phyloP scores from a whole-genome alignment of 129 eudicot species.

The Cynara cardunculus region DNA sequence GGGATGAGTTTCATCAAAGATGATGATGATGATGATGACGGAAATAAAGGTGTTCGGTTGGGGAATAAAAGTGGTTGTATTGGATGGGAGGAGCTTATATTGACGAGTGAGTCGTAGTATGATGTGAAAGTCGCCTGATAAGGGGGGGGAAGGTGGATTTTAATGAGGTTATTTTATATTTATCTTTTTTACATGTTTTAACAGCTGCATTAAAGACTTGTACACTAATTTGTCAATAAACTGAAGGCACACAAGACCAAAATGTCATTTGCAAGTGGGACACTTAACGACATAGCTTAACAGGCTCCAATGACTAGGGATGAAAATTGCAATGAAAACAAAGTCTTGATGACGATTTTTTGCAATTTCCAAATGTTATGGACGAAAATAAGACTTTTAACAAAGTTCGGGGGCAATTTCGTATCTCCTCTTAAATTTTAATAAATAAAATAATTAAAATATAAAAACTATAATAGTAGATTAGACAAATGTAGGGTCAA shows the following conservation, averaged over 20 bases:
- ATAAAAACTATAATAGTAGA: not conserved
- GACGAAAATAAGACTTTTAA: not conserved
- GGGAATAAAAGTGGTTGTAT: not conserved
- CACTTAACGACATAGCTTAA: not conserved
- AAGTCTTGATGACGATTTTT: not conserved
- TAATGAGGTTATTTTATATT: not conserved
- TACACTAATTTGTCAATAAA: not conserved
- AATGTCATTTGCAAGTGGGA: not conserved
- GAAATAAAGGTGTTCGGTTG: not conserved
- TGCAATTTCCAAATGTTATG: not conserved
- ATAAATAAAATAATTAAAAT: not conserved
- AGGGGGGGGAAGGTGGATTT: not conserved
- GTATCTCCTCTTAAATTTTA: not conserved
- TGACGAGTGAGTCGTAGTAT: not conserved
- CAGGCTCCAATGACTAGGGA: not conserved
- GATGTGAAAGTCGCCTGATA: not conserved
- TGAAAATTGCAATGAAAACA: not conserved
- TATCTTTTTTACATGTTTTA: not conserved
- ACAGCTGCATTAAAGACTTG: not conserved
- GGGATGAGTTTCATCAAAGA: not conserved
- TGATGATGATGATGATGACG: not conserved
- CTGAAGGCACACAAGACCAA: not conserved
- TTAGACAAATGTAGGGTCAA: conserved; percentile 30
- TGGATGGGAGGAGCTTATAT: not conserved
- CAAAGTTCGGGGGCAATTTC: not conserved